Conservation (phyloP, 2,329 filamentous ascomycete species). For the Claviceps sp. region DNA sequence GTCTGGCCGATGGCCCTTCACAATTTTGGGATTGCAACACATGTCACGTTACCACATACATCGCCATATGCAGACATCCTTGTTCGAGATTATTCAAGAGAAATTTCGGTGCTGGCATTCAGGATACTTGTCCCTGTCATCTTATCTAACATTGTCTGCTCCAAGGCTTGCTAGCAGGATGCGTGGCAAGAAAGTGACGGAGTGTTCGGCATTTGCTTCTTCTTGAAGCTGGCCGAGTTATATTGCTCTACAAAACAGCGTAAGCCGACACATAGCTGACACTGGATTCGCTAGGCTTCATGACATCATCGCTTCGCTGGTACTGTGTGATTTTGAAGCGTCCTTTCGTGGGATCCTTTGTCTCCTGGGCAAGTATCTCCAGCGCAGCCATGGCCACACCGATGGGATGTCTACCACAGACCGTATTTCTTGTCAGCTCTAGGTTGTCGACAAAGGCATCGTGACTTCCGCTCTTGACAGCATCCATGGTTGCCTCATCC, state of each 20-base stretch:
- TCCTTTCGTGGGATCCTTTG: constrained; percentile 27
- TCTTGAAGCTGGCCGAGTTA: neutral
- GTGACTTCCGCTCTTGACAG: constrained; percentile 66
- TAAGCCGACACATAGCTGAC: constrained; percentile 95
- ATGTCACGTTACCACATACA: no score
- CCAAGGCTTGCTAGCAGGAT: neutral
- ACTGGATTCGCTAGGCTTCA: constrained; percentile 58
- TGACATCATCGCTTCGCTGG: constrained; percentile 67
- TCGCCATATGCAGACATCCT: no score
- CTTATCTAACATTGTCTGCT: neutral
- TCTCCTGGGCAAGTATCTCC: constrained; percentile 43
- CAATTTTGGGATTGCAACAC: neutral
- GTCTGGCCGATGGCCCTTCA: neutral
- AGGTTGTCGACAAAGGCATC: constrained; percentile 56
- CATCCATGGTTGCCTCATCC: constrained; percentile 72
- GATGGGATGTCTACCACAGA: constrained; percentile 91
- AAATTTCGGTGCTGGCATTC: neutral
- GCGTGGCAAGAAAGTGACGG: neutral
- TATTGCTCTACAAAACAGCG: constrained; percentile 48
- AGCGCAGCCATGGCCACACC: constrained; percentile 83
- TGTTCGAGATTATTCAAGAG: no score
- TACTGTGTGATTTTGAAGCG: constrained; percentile 74
- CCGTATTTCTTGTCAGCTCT: constrained; percentile 67
- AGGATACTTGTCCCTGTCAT: no score
- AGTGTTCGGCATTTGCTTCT: no score